A percentile compares a stretch with the other conserved stretches of the same genome.
These are phyloP conservation scores for Ophiostoma ips DNA, from an alignment of 2,329 filamentous ascomycete genomes.

Conservation along the genomic window DNA sequence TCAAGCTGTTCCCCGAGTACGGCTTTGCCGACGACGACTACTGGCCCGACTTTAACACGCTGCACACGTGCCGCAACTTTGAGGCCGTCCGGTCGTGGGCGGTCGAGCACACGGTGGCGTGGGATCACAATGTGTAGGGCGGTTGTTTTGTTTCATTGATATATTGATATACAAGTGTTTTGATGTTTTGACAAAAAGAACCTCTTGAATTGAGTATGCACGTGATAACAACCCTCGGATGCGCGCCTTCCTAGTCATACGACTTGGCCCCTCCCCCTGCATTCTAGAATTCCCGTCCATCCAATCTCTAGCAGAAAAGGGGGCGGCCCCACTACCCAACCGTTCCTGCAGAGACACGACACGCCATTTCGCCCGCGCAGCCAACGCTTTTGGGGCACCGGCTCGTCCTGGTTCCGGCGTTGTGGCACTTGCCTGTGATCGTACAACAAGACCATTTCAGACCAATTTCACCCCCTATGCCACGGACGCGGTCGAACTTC, in stretches of 20 bases:
- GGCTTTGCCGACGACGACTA: conserved; percentile 28
- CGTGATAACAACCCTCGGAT: too few species aligned
- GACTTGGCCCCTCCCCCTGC: neutral
- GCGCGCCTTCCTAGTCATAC: neutral
- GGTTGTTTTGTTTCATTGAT: too few species aligned
- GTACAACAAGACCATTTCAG: neutral
- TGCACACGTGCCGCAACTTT: conserved; percentile 41
- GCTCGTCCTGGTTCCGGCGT: conserved; percentile 7
- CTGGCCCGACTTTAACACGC: conserved; percentile 41
- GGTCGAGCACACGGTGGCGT: conserved; percentile 33
- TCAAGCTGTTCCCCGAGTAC: conserved; percentile 32
- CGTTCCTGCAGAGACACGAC: conserved; percentile 3
- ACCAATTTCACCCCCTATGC: too few species aligned
- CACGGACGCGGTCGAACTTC: too few species aligned
- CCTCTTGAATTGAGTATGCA: too few species aligned
- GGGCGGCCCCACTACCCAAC: conserved; percentile 5
- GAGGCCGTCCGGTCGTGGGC: conserved; percentile 38
- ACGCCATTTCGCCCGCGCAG: conserved; percentile 9
- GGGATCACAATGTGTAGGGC: conserved; percentile 19
- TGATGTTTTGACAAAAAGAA: too few species aligned
- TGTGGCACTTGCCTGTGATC: neutral
- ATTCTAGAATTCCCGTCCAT: neutral
- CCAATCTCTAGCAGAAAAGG: neutral
- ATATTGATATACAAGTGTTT: neutral
- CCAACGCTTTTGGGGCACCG: neutral